These are phyloP conservation scores for Micractinium conductrix DNA, from an alignment of 139 green algal species.

Conservation along the genomic window DNA sequence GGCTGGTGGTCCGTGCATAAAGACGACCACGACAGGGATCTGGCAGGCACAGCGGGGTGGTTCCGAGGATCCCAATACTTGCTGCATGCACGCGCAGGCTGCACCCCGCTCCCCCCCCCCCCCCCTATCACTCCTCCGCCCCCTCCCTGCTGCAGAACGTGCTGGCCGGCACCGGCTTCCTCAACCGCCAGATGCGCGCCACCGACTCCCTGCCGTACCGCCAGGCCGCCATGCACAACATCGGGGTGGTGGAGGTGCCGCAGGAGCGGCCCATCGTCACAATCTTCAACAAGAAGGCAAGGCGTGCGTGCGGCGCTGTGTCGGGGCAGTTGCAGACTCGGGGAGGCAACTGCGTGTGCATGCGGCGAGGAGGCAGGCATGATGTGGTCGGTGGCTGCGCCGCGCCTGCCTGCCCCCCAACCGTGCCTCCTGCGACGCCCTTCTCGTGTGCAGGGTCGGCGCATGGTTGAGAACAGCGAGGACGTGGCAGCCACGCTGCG, in stretches of 20 bases:
- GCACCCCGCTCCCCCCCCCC: too few species aligned
- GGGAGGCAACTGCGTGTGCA: too few species aligned
- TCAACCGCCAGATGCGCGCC: conserved; percentile 1
- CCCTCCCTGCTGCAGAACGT: background rate
- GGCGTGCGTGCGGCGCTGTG: too few species aligned
- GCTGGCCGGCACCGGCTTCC: conserved; percentile 28
- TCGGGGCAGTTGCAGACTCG: too few species aligned
- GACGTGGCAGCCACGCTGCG: background rate
- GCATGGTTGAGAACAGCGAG: conserved; percentile 18
- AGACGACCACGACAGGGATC: too few species aligned
- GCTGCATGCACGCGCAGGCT: too few species aligned
- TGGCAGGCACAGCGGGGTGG: too few species aligned
- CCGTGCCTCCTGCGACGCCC: background rate
- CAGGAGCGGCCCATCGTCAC: conserved; percentile 26
- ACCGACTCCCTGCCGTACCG: conserved; percentile 22
- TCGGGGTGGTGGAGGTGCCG: conserved; percentile 23
- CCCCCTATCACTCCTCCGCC: background rate
- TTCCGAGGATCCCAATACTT: too few species aligned
- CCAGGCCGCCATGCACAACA: conserved; percentile 8
- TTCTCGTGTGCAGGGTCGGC: background rate
- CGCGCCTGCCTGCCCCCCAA: too few species aligned
- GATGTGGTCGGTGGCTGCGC: too few species aligned
- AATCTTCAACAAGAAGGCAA: conserved; percentile 44
- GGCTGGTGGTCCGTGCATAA: too few species aligned
- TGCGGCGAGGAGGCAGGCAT: too few species aligned